Evolutionary conservation across 371 early-diverging fungal species (phyloP).

Genomic region (Apophysomyces trapeziformis): DNA sequence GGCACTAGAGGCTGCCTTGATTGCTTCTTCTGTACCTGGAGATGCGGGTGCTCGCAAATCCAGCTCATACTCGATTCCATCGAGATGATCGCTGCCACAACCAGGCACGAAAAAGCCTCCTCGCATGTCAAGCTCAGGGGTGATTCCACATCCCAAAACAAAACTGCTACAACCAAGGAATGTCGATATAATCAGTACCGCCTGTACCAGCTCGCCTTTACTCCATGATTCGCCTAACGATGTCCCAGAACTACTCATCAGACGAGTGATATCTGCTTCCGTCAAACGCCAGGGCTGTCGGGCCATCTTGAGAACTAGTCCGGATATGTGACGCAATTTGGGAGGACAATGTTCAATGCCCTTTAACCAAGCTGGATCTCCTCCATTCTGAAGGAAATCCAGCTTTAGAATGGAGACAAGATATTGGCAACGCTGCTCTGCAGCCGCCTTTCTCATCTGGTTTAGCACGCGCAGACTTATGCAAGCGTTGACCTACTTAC

Average conservation of each 20-base stretch:
- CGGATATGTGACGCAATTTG: slow-evolving; percentile 59
- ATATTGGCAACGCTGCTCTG: slow-evolving; percentile 67
- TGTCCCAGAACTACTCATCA: slow-evolving; percentile 41
- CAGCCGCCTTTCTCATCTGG: slow-evolving; percentile 45
- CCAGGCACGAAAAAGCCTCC: slow-evolving; percentile 50
- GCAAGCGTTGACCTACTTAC: slow-evolving; percentile 29
- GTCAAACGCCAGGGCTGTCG: slow-evolving; percentile 68
- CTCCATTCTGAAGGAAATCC: slow-evolving; percentile 64
- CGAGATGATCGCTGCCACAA: slow-evolving; percentile 6
- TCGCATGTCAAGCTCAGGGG: slow-evolving; percentile 68
- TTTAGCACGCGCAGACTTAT: background rate
- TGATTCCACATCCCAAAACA: slow-evolving; percentile 66
- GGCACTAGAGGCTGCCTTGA: slow-evolving; percentile 31
- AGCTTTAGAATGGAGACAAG: slow-evolving; percentile 57
- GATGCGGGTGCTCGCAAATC: slow-evolving; percentile 25
- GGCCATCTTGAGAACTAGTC: slow-evolving; percentile 54
- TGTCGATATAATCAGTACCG: slow-evolving; percentile 58
- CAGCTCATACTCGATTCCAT: slow-evolving; percentile 50
- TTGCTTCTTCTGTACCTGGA: slow-evolving; percentile 17
- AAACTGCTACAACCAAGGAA: slow-evolving; percentile 64
- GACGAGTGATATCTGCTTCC: slow-evolving; percentile 44
- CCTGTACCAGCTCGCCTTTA: slow-evolving; percentile 66
- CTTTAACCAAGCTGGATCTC: slow-evolving; percentile 65
- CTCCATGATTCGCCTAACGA: slow-evolving; percentile 57
- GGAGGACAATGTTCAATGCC: slow-evolving; percentile 55